Conservation (phyloP, 495 filamentous ascomycete species). For the Copromyces sp. region DNA sequence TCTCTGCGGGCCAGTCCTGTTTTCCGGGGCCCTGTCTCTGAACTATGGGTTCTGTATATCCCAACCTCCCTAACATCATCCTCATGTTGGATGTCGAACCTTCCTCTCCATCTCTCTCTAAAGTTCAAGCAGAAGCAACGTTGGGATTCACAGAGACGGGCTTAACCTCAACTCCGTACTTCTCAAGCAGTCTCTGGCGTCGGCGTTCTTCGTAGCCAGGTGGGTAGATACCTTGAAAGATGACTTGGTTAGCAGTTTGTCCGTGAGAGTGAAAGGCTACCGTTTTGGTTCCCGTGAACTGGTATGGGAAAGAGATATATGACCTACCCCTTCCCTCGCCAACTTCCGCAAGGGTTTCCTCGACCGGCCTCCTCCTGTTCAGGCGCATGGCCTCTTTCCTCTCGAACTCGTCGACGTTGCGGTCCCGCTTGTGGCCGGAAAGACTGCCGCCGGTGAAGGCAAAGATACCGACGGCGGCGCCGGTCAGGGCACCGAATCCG, state of each 20-base stretch:
- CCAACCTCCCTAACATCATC: background rate
- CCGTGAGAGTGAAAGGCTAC: background rate
- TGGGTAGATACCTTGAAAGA: constrained; percentile 58
- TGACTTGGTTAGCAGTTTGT: background rate
- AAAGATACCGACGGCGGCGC: constrained; percentile 55
- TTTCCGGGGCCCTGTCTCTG: background rate
- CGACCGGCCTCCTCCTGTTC: constrained; percentile 62
- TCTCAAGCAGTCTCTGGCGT: constrained; percentile 71
- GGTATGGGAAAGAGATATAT: background rate
- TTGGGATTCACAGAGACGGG: constrained; percentile 34
- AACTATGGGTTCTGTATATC: background rate
- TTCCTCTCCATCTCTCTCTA: background rate
- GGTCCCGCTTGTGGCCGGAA: constrained; percentile 44
- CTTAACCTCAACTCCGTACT: constrained; percentile 78
- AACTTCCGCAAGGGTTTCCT: constrained; percentile 71
- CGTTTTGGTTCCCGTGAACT: too few species aligned
- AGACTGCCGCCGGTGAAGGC: constrained; percentile 69
- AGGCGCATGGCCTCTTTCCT: constrained; percentile 66
- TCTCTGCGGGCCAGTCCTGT: background rate
- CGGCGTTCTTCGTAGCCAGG: constrained; percentile 84
- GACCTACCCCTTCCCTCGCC: constrained; percentile 82
- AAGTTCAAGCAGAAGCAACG: constrained; percentile 5
- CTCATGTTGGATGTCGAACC: background rate
- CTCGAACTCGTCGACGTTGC: constrained; percentile 65
- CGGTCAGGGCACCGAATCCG: constrained; percentile 60